These are phyloP conservation scores for Neofusicoccum ribis DNA, from an alignment of 2,329 filamentous ascomycete genomes.

Conservation along the genomic window DNA sequence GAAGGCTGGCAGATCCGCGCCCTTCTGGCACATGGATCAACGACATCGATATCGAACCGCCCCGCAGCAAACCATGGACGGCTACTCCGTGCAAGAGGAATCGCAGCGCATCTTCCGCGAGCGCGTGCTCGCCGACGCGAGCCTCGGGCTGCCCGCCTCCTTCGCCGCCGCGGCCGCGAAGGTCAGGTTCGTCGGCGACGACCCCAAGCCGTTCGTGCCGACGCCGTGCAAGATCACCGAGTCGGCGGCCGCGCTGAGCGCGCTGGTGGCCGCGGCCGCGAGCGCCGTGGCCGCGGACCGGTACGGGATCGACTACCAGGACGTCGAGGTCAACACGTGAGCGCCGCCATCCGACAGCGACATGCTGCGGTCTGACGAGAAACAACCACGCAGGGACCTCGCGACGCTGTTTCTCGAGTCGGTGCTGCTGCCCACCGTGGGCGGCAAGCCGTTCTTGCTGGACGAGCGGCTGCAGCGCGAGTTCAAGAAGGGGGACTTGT, in stretches of 20 bases:
- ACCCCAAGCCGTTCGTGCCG: constrained; percentile 14
- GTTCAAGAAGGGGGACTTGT: constrained; percentile 28
- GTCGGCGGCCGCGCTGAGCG: constrained; percentile 10
- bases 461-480: constrained; percentile 22
- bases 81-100: constrained; percentile 6
- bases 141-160: neutral
- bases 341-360: neutral
- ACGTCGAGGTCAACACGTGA: constrained; percentile 51
- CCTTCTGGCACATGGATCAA: too few relatives aligned
- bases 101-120: constrained; percentile 10
- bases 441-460: constrained; percentile 29
- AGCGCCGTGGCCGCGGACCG: constrained; percentile 18
- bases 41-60: too few relatives aligned
- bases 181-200: constrained; percentile 10
- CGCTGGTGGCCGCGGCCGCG: constrained; percentile 8
- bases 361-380: too few relatives aligned
- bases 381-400: constrained; percentile 35
- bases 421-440: constrained; percentile 35
- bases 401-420: constrained; percentile 49
- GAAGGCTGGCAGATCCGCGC: too few relatives aligned
- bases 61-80: too few relatives aligned
- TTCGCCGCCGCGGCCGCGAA: constrained; percentile 8
- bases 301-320: constrained; percentile 43
- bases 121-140: neutral
- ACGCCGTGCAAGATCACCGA: constrained; percentile 20